Evolutionary conservation across 306 rosid genomes (phyloP), one percentile per base, ranked within the genome.

Genomic region (Rosa lucieae): DNA sequence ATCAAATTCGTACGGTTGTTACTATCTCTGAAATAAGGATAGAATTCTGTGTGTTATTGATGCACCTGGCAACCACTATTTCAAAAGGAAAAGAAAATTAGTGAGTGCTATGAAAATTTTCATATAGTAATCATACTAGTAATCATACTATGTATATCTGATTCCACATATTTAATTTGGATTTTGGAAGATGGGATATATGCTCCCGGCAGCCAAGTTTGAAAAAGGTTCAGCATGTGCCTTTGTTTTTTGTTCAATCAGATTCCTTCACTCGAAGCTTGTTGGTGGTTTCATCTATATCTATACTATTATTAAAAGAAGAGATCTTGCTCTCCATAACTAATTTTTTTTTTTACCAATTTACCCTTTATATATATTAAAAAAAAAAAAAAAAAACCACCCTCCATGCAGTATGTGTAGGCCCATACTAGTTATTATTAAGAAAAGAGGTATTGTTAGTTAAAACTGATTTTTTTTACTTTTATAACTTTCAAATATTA

Each of bases 131-230:
- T 29, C 43, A 62, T 26, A 13, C 9, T 59, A 21, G 35, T 63
- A 63, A 63, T 29, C 43, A 62, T 26, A 13, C 9, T 8, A 65
- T 65, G n/a, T 35, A 55, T 55, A 56, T 26, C 35, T 5, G 46
- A 4, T 13, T 63, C 43, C 2, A 6, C 6, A 37, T 67, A 67
- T 67, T 67, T 23, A 67, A 67, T 15, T 67, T 67, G 7, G 71
- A 42, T 67, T 37, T 67, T 14, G 70, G 70, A 65, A 65, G 70
- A 14, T 65, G 10, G 7, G 71, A 17, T 39, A 67, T 39, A 35
- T 65, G 70, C 48, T 17, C 26, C 32, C 48, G 8, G 71, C 71
- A 67, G 71, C 71, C 71, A 67, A 67, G 10, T 26, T 73, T 80
- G 77, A 77, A 72, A 72, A 51, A 17, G 47, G 72, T 72, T 35